A percentile compares a stretch with the other conserved stretches of the same genome.
These are phyloP conservation scores for Termitomyces sp. DNA, from an alignment of 768 basidiomycete species.

Conservation along the genomic window DNA sequence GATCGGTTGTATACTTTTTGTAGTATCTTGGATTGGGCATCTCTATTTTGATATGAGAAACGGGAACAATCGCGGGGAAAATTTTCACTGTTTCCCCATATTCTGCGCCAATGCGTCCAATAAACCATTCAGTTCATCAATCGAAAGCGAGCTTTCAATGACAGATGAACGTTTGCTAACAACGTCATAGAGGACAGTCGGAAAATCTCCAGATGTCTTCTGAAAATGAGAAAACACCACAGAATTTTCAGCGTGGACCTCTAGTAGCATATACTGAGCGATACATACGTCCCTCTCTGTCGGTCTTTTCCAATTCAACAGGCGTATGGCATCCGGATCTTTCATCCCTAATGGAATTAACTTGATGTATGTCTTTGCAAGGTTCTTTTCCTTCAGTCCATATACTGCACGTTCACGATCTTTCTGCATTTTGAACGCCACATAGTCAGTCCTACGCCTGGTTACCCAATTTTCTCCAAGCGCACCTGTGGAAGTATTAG, in stretches of 20 bases:
- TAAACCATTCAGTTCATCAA: conserved; percentile 80
- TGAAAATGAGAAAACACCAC: conserved; percentile 21
- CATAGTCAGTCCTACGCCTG: not conserved
- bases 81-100: conserved; percentile 68
- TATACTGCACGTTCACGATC: conserved; percentile 91
- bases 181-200: conserved; percentile 81
- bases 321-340: conserved; percentile 74
- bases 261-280: not conserved
- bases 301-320: conserved; percentile 90
- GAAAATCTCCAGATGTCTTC: conserved; percentile 82
- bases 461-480: not conserved
- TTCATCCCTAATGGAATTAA: conserved; percentile 78
- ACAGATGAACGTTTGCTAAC: conserved; percentile 81
- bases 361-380: conserved; percentile 90
- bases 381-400: conserved; percentile 89
- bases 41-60: conserved; percentile 39
- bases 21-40: conserved; percentile 69
- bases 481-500: conserved; percentile 84
- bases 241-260: not conserved
- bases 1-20: conserved; percentile 72
- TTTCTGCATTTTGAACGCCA: conserved; percentile 51
- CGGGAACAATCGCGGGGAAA: not conserved
- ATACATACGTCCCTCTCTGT: conserved; percentile 52
- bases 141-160: conserved; percentile 63
- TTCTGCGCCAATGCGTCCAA: conserved; percentile 74